phyloP scores from a whole-genome alignment of 345 rosid species.

The Moricandia moricandioides region DNA sequence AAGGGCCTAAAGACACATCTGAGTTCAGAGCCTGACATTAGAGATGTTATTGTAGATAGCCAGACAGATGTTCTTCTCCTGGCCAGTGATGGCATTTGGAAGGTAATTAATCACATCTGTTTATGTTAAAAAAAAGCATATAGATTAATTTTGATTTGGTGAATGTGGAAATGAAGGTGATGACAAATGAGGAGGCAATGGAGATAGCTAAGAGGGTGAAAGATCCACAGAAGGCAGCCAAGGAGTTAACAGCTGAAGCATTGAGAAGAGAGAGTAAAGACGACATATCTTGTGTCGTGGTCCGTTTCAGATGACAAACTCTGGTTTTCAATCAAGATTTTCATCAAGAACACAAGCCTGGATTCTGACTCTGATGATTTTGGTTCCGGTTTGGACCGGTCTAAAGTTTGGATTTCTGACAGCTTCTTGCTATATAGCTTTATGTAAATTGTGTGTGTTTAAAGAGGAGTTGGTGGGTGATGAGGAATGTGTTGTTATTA shows the following conservation, averaged over 20 bases:
- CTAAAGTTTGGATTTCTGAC: conserved; percentile 13
- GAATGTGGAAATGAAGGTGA: conserved; percentile 43
- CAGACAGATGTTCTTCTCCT: conserved; percentile 52
- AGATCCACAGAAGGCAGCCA: conserved; percentile 81
- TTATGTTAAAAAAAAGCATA: background rate
- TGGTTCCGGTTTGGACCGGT: conserved; percentile 18
- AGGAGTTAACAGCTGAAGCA: conserved; percentile 68
- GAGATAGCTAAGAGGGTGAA: conserved; percentile 62
- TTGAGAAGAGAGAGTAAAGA: conserved; percentile 69
- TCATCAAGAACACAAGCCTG: conserved; percentile 23
- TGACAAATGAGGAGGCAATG: conserved; percentile 74
- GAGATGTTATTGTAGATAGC: conserved; percentile 38
- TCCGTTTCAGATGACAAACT: conserved; percentile 60
- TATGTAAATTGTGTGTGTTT: conserved; percentile 34
- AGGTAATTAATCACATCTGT: conserved; percentile 41
- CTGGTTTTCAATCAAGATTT: conserved; percentile 25
- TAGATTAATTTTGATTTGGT: background rate
- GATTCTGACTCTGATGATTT: conserved; percentile 16
- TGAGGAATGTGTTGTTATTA: conserved; percentile 25
- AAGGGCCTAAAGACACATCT: conserved; percentile 80
- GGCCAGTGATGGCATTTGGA: conserved; percentile 88
- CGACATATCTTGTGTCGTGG: conserved; percentile 76
- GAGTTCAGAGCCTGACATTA: conserved; percentile 77
- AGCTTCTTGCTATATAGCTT: conserved; percentile 20
- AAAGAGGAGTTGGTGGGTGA: conserved; percentile 18